Evolutionary conservation across 108 stramenopile species (phyloP), one percentile per base, ranked within the genome.

Genomic region (Nitzschia sp.): DNA sequence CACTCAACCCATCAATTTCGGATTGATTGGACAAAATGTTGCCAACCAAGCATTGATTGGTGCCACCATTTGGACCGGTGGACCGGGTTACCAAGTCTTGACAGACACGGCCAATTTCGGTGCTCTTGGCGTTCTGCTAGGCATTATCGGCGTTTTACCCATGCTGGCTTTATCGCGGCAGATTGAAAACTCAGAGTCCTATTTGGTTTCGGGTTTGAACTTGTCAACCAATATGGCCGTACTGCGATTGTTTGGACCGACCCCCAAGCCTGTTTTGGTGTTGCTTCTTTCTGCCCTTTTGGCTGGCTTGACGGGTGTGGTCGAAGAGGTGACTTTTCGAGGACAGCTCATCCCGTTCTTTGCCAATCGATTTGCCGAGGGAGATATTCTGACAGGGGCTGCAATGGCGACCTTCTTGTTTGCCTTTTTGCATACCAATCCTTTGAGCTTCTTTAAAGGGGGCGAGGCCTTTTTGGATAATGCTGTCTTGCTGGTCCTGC

Each of bases 211-310:
- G 6, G 68, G 61, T 8, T 63, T 76, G 69, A 76, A 76, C 27
- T 50, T 76, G 26, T 70, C 75, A 6, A 76, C 75, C 53, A 76
- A 76, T 52, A 53, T 70, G 59, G 63, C 70, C 15, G 56, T 76
- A 16, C 33, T 76, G 4, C 47, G 69, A 44, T 33, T 76, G 21
- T 76, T 76, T 57, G 75, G 75, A 3, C 21, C 59, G 16, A 61
- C 16, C 15, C 62, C 63, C 1, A 46, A 76, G 44, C 75, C 75
- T 5, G 25, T 70, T 21, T 19, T 35, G 13, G 75, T 52, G 3
- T 59, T 59, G 2, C 15, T 53, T 15, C 22, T 66, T 2, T 65
- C 63, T 3, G 22, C 57, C 11, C 2, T 61, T 25, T 22, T 76
- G 61, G 69, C 75, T 17, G 32, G 25, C 2, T 31, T 69, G 30